Base-by-base conservation (phyloP, 2,329 filamentous ascomycete species). In the Colletotrichum sp. region DNA sequence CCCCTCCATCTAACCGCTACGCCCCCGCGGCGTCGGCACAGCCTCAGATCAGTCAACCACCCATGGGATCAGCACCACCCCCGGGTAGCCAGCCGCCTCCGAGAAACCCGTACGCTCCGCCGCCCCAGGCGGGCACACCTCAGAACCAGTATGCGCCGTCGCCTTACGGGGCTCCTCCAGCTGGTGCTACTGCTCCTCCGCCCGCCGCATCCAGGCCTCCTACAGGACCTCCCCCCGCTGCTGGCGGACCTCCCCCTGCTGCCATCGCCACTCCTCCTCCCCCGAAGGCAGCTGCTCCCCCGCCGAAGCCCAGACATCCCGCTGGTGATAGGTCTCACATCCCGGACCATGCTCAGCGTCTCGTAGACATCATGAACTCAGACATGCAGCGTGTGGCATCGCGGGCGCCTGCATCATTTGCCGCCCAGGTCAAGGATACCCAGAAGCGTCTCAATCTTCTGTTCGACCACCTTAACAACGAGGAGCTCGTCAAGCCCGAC, bases 391-490 rank as follows among this genome's bases (percentile, higher is more conserved):
- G 96, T 39, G 95, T 99, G 71, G 96, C 96, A 76, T 87, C 93
- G 36, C 94, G 95, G 79, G 97, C 97, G 1, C 97, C 97, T 21
- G 89, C 93, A n/a, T 93, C 93, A 18, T 98, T 97, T 87, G 93
- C 95, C 78, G 90, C 93, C 16, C 96, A 99, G 83, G 96, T 99
- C 24, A 95, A 95, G 81, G 97, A 99, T 83, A 97, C 96, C 3
- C 95, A 98, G 84, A 98, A 98, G 87, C 93, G 97, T 32, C 90
- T 99, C 75, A 95, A 95, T 81, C 93, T 98, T 66, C 88, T 99
- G n/a, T 99, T 98, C 83, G 96, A 99, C 82, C 96, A 98, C 84
- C 89, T 99, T 63, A 99, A 99, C 89, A 99, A 99, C 79, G 94
- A 96, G 82, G 96, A 99, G 81, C 88, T 98, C 55, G 89, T 99